Evolutionary conservation across 1,284 basidiomycete genomes (phyloP).

Genomic region (Malassezia obtusa): DNA sequence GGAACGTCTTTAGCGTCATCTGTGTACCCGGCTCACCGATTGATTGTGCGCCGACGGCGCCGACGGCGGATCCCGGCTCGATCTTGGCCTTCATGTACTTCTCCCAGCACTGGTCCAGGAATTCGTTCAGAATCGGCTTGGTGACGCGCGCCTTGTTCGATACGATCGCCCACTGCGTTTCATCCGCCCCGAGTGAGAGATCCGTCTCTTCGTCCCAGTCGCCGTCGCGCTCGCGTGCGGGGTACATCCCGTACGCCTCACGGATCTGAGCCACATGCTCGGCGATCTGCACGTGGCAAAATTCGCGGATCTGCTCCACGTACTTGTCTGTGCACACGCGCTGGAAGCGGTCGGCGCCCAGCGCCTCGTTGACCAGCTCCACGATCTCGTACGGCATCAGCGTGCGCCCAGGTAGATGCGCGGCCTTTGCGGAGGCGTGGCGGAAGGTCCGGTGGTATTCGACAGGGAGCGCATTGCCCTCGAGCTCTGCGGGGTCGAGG

Average conservation of each 20-base stretch:
- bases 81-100: constrained; percentile 51
- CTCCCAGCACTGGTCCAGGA: constrained; percentile 77
- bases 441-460: constrained; percentile 62
- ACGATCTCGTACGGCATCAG: constrained; percentile 81
- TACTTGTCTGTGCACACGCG: constrained; percentile 63
- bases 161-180: constrained; percentile 55
- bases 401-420: constrained; percentile 51
- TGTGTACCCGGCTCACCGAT: constrained; percentile 99
- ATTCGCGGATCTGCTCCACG: constrained; percentile 64
- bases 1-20: constrained; percentile 99
- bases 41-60: constrained; percentile 95
- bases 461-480: constrained; percentile 79
- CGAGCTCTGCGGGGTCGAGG: constrained; percentile 87
- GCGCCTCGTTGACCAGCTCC: constrained; percentile 61
- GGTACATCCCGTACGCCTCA: constrained; percentile 70
- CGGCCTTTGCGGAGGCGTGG: constrained; percentile 65
- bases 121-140: constrained; percentile 63
- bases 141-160: constrained; percentile 88
- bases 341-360: constrained; percentile 53
- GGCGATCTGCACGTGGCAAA: constrained; percentile 64
- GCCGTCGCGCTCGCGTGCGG: constrained; percentile 63
- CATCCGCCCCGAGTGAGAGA: constrained; percentile 65
- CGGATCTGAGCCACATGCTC: constrained; percentile 63
- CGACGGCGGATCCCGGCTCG: constrained; percentile 61
- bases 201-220: constrained; percentile 73